Percentiles rank a stretch among this genome's conserved stretches.
Evolutionary conservation across 768 basidiomycete genomes (phyloP).

Genomic region (Lactarius pseudohatsudake): DNA sequence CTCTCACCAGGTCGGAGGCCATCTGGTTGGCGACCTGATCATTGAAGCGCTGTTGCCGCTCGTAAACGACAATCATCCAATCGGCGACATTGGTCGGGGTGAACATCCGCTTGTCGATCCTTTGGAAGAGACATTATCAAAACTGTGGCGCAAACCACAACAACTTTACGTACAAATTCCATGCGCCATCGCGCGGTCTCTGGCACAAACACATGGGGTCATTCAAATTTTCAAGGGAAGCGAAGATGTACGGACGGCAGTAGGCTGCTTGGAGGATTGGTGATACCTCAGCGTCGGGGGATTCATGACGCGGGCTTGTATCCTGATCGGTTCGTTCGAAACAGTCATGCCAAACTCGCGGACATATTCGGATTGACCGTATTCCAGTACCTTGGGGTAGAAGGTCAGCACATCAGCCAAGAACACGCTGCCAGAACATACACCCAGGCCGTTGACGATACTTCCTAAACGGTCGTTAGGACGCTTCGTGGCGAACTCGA

Average conservation of each 20-base stretch:
- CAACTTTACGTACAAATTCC: slow-evolving; percentile 64
- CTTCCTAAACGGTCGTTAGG: slow-evolving; percentile 56
- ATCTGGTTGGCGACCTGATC: slow-evolving; percentile 49
- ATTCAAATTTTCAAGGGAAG: not conserved
- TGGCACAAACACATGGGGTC: slow-evolving; percentile 31
- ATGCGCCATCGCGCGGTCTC: slow-evolving; percentile 65
- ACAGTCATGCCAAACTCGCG: slow-evolving; percentile 69
- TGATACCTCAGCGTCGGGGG: slow-evolving; percentile 72
- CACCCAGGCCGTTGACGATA: slow-evolving; percentile 55
- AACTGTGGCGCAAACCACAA: too few relatives aligned
- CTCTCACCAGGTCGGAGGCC: slow-evolving; percentile 50
- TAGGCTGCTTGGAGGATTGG: slow-evolving; percentile 50
- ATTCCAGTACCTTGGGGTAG: slow-evolving; percentile 48
- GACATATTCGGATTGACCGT: slow-evolving; percentile 51
- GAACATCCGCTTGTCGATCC: slow-evolving; percentile 74
- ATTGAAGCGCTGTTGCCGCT: slow-evolving; percentile 59
- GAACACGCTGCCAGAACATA: slow-evolving; percentile 30
- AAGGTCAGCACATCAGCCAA: slow-evolving; percentile 3
- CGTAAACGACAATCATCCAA: slow-evolving; percentile 72
- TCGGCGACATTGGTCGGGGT: slow-evolving; percentile 49
- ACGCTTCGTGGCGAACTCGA: slow-evolving; percentile 65
- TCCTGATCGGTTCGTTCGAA: slow-evolving; percentile 49
- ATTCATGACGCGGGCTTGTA: slow-evolving; percentile 61
- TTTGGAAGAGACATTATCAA: slow-evolving; percentile 31
- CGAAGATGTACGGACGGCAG: slow-evolving; percentile 47